Conservation (phyloP, 805 yeast species). For the Scheffersomyces lignosus region DNA sequence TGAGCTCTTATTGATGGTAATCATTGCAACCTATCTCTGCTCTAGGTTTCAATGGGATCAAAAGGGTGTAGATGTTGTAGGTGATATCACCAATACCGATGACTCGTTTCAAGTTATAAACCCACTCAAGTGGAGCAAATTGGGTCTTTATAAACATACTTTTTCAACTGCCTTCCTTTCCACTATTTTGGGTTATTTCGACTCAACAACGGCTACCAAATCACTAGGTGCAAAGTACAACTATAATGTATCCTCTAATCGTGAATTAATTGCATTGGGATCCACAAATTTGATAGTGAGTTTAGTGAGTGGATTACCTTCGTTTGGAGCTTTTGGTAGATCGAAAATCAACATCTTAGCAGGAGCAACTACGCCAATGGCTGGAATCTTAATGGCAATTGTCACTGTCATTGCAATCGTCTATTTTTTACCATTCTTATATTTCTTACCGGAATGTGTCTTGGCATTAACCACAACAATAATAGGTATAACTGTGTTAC, state of each 20-base stretch:
- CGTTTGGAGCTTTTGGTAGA: conserved; percentile 38
- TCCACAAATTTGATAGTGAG: conserved; percentile 26
- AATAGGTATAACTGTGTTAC: conserved; percentile 53
- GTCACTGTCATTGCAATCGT: conserved; percentile 22
- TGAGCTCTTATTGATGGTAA: conserved; percentile 32
- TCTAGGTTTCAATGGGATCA: conserved; percentile 22
- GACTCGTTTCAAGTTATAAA: conserved; percentile 11
- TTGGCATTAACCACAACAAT: conserved; percentile 36
- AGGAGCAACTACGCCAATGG: conserved; percentile 53
- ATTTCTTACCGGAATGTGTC: conserved; percentile 32
- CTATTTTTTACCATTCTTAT: conserved; percentile 24
- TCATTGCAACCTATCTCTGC: conserved; percentile 27
- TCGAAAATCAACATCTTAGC: conserved; percentile 31
- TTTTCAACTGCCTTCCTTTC: conserved; percentile 32
- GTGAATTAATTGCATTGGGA: conserved; percentile 36
- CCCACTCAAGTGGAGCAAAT: conserved; percentile 20
- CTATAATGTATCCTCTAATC: conserved; percentile 31
- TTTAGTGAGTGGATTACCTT: conserved; percentile 32
- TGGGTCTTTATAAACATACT: conserved; percentile 22
- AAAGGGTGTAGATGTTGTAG: conserved; percentile 30
- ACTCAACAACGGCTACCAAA: conserved; percentile 36
- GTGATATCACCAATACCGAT: conserved; percentile 16
- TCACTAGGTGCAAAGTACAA: conserved; percentile 31
- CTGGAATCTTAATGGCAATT: conserved; percentile 33
- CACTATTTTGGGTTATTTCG: conserved; percentile 34